These are phyloP conservation scores for Diaporthe vaccinii DNA, from an alignment of 2,329 filamentous ascomycete genomes.

Conservation along the genomic window DNA sequence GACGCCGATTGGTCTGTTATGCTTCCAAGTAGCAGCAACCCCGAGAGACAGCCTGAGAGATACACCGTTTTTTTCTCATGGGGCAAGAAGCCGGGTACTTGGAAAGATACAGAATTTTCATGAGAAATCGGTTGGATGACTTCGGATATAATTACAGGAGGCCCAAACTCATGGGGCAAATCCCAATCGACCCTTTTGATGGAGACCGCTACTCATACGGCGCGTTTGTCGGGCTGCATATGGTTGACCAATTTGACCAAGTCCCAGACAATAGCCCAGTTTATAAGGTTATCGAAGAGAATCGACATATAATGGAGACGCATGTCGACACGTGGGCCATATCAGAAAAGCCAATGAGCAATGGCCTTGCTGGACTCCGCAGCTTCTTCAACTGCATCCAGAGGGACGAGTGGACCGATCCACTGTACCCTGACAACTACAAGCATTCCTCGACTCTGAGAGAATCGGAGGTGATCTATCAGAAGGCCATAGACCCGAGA, in stretches of 20 bases:
- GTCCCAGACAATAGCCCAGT: not conserved
- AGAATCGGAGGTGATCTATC: not conserved
- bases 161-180: not conserved
- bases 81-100: not conserved
- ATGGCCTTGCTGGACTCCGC: not conserved
- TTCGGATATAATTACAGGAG: not conserved
- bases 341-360: not conserved
- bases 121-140: conserved; percentile 5
- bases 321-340: not conserved
- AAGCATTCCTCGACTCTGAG: not conserved
- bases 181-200: not conserved
- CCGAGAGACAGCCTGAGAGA: not conserved
- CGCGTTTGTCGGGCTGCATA: not conserved
- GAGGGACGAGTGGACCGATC: not conserved
- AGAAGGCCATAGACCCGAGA: not conserved
- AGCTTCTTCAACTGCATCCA: not conserved
- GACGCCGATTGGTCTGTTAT: not conserved
- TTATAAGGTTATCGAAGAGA: not conserved
- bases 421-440: not conserved
- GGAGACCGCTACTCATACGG: conserved; percentile 9
- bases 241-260: not conserved
- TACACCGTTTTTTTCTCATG: not conserved
- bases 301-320: not conserved
- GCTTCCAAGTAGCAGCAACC: conserved; percentile 1
- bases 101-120: not conserved